phyloP scores from a whole-genome alignment of 345 rosid species.

The Camelina sativa region DNA sequence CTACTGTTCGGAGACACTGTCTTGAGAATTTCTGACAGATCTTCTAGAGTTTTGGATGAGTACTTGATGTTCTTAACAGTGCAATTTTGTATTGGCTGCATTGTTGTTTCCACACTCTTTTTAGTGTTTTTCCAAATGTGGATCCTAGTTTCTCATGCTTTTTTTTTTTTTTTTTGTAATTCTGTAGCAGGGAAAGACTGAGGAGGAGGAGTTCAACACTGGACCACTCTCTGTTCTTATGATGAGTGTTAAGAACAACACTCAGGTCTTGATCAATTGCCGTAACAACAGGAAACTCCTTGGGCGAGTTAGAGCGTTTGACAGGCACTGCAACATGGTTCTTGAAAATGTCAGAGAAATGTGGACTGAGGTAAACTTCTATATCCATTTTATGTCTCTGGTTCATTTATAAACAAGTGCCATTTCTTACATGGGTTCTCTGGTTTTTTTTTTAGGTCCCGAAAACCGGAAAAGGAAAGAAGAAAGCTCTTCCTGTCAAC shows the following conservation, averaged over 20 bases:
- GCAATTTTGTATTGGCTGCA: background rate
- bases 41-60: background rate
- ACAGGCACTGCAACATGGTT: conserved; percentile 99
- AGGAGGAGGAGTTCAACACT: conserved; percentile 95
- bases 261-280: conserved; percentile 96
- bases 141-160: background rate
- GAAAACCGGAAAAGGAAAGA: conserved; percentile 98
- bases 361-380: conserved; percentile 91
- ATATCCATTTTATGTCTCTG: background rate
- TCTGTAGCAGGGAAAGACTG: conserved; percentile 57
- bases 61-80: background rate
- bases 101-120: background rate
- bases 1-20: background rate
- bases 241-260: conserved; percentile 98
- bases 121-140: background rate
- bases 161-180: background rate
- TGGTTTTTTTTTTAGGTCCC: conserved; percentile 60
- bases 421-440: conserved; percentile 2
- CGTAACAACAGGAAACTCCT: conserved; percentile 71
- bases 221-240: conserved; percentile 96
- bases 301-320: conserved; percentile 95
- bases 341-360: conserved; percentile 98
- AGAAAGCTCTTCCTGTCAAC: conserved; percentile 91
- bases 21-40: background rate
- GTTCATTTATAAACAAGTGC: background rate